Evolutionary conservation across 2,329 filamentous ascomycete genomes (phyloP), one percentile per base, ranked within the genome.

Genomic region (Penicillium sp.): DNA sequence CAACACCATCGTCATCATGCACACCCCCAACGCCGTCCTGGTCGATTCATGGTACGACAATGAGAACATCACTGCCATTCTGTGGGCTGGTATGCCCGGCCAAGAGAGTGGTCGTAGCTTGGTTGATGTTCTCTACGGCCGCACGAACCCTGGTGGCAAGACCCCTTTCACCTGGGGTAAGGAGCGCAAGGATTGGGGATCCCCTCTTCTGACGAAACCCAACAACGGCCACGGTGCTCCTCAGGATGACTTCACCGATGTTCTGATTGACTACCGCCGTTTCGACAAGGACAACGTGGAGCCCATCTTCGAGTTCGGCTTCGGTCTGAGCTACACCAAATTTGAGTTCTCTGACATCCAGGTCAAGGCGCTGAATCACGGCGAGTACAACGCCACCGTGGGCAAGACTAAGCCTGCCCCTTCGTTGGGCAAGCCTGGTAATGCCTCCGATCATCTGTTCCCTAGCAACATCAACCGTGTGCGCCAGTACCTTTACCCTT

Each of bases 1-100:
- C 73, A 95, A 96, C 77, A 95, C 90, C 9, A 85, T 97, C 50
- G 88, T 97, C 12, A 82, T 96, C 48, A 85, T 97, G 50, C 91
- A 97, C 73, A 89, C 86, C 1, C 81, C 84, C 3, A 90, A 90
- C 0, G 82, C 90, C 1, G 86, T 94, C 4, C 72, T 94, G 1
- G 70, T 96, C 25, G 81, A 83, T 9, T 80, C 88, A 41, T 76
- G 73, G 71, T 68, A 74, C 32, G 62, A 73, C 47, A 68, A 85
- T 59, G 79, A 80, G 3, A 88, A 87, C 60, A 79, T 91, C 54
- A 86, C 84, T 42, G 86, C 83, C 34, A 84, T 90, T 48, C 73
- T 90, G 13, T 89, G 84, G 79, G 85, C 85, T 39, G 85, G 85
- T 58, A 73, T 90, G 37, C 85, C 85, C 0, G 85, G 85, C 28